Evolutionary conservation across 495 filamentous ascomycete genomes (phyloP).

Genomic region (Trichoderma virens): DNA sequence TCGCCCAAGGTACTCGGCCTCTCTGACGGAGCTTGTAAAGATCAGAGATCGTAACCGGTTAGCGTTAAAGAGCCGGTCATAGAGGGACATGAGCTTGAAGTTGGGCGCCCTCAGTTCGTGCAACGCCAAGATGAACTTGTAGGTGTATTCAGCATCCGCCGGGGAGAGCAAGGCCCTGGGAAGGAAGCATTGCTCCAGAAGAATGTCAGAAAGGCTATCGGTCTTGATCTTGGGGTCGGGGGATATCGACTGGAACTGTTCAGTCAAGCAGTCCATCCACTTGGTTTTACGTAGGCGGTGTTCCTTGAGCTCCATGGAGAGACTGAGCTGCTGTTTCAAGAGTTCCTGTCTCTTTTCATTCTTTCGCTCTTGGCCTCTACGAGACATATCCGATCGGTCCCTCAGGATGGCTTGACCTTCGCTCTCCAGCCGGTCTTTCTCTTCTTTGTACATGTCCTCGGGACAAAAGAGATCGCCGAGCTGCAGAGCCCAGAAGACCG

Average conservation of each 20-base stretch:
- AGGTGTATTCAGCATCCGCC: slow-evolving; percentile 78
- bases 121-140: slow-evolving; percentile 75
- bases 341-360: slow-evolving; percentile 55
- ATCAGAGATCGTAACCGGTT: slow-evolving; percentile 72
- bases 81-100: slow-evolving; percentile 77
- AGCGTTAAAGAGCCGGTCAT: slow-evolving; percentile 76
- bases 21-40: slow-evolving; percentile 77
- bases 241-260: slow-evolving; percentile 80
- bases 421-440: slow-evolving; percentile 54
- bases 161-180: slow-evolving; percentile 79
- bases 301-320: slow-evolving; percentile 62
- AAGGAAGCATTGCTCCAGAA: slow-evolving; percentile 85
- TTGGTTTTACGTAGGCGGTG: slow-evolving; percentile 58
- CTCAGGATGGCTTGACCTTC: slow-evolving; percentile 53
- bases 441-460: slow-evolving; percentile 63
- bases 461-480: slow-evolving; percentile 72
- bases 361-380: slow-evolving; percentile 53
- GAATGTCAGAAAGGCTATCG: slow-evolving; percentile 59
- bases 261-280: slow-evolving; percentile 54
- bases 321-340: slow-evolving; percentile 49
- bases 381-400: slow-evolving; percentile 64
- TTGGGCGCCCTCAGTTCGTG: slow-evolving; percentile 75
- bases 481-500: slow-evolving; percentile 88
- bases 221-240: slow-evolving; percentile 49
- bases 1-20: slow-evolving; percentile 82